Conservation (phyloP, 495 filamentous ascomycete species). For the Hypomontagnella monticulosa region DNA sequence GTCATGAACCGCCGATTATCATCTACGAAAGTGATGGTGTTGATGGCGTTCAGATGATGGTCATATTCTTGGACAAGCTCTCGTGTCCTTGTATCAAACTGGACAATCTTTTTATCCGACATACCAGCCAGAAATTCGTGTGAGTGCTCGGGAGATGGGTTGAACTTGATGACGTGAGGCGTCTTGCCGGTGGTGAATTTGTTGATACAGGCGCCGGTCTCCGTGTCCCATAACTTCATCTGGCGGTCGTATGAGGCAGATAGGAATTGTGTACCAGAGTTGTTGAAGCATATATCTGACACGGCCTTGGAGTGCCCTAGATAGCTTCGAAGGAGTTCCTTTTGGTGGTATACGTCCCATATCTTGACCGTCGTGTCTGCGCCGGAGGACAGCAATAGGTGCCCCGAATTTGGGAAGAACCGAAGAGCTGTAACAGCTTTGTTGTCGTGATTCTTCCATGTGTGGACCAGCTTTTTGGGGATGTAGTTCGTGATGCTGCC, state of each 20-base stretch:
- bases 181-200: conserved; percentile 93
- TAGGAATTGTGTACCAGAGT: conserved; percentile 83
- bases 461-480: conserved; percentile 91
- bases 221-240: conserved; percentile 98
- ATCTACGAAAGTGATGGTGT: conserved; percentile 97
- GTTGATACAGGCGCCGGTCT: conserved; percentile 86
- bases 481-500: conserved; percentile 86
- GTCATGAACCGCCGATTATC: conserved; percentile 96
- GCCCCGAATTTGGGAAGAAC: conserved; percentile 87
- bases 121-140: conserved; percentile 96
- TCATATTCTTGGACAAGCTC: conserved; percentile 97
- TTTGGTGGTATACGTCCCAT: conserved; percentile 91
- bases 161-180: conserved; percentile 93
- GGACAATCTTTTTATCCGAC: conserved; percentile 98
- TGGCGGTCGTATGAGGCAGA: conserved; percentile 92
- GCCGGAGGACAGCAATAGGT: conserved; percentile 84
- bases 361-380: conserved; percentile 93
- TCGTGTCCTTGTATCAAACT: conserved; percentile 86
- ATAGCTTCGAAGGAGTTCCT: conserved; percentile 88
- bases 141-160: conserved; percentile 76
- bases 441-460: conserved; percentile 81
- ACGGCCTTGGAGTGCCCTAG: conserved; percentile 89
- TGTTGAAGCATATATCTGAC: conserved; percentile 88
- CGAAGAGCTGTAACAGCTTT: conserved; percentile 87
- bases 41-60: conserved; percentile 95